Conservation (phyloP, 148 eudicot species). For the Pharnaceum exiguum region DNA sequence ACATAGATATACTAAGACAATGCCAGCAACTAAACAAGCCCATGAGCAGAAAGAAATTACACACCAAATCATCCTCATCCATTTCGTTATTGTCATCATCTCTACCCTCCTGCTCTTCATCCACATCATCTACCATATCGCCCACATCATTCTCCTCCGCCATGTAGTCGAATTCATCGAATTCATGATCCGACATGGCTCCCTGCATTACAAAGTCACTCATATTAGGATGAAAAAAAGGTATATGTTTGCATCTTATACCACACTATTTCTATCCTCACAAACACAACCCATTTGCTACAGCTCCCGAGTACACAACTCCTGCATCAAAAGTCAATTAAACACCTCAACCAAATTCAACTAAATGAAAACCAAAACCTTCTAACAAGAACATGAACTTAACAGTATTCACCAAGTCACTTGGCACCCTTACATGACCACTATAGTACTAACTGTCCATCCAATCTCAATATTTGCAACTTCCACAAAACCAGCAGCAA, state of each 20-base stretch:
- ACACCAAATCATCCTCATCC: conserved; percentile 73
- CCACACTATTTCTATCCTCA: too few species aligned
- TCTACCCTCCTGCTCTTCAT: conserved; percentile 34
- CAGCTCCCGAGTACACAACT: too few species aligned
- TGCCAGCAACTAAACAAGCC: background rate
- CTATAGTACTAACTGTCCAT: too few species aligned
- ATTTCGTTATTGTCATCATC: conserved; percentile 39
- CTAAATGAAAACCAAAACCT: too few species aligned
- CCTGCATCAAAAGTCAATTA: too few species aligned
- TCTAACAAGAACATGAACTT: too few species aligned
- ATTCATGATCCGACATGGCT: conserved; percentile 36
- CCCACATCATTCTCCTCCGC: conserved; percentile 50
- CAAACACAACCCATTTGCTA: too few species aligned
- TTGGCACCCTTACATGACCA: too few species aligned
- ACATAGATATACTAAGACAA: background rate
- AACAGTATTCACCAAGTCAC: too few species aligned
- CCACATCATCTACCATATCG: conserved; percentile 45
- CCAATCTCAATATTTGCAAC: too few species aligned
- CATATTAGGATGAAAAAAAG: conserved; percentile 4
- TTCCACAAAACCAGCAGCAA: too few species aligned
- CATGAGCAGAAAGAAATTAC: conserved; percentile 23
- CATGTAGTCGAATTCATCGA: conserved; percentile 39
- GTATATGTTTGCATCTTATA: background rate
- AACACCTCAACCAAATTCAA: too few species aligned
- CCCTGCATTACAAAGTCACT: conserved; percentile 11